Conservation (phyloP, 2,329 filamentous ascomycete species). For the Colletotrichum liriopes region DNA sequence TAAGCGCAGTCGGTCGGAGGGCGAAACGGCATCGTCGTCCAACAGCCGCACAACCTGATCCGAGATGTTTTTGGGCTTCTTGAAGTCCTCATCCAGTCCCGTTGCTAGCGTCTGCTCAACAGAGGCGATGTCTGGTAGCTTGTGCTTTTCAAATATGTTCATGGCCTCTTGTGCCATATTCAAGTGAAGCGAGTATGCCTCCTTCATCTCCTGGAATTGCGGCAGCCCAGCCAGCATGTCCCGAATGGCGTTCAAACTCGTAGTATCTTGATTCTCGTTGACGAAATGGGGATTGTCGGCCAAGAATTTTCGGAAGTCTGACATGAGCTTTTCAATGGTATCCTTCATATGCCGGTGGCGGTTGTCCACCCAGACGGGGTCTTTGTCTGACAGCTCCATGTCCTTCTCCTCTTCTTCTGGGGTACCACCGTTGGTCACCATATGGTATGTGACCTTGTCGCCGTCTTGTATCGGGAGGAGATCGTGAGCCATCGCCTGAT, state of each 20-base stretch:
- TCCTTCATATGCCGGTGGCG: constrained; percentile 98
- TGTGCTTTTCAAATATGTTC: constrained; percentile 89
- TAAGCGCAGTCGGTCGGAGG: constrained; percentile 85
- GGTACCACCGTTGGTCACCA: constrained; percentile 82
- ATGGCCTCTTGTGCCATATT: constrained; percentile 98
- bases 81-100: constrained; percentile 91
- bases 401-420: constrained; percentile 85
- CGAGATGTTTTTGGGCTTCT: constrained; percentile 90
- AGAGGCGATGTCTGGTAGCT: constrained; percentile 88
- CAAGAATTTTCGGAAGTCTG: constrained; percentile 93
- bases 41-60: constrained; percentile 90
- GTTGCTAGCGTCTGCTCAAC: constrained; percentile 94
- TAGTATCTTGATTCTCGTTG: constrained; percentile 77
- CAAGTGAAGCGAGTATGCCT: constrained; percentile 93
- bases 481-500: constrained; percentile 98
- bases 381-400: constrained; percentile 90
- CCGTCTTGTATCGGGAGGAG: constrained; percentile 89
- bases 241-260: constrained; percentile 90
- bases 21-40: constrained; percentile 83
- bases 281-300: constrained; percentile 94
- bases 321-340: constrained; percentile 92
- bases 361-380: constrained; percentile 96
- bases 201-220: constrained; percentile 96
- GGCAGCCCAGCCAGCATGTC: constrained; percentile 97
- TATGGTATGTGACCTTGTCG: constrained; percentile 90